Evolutionary conservation across 352 stramenopile genomes (phyloP).

Genomic region (Phytophthora aleatoria): DNA sequence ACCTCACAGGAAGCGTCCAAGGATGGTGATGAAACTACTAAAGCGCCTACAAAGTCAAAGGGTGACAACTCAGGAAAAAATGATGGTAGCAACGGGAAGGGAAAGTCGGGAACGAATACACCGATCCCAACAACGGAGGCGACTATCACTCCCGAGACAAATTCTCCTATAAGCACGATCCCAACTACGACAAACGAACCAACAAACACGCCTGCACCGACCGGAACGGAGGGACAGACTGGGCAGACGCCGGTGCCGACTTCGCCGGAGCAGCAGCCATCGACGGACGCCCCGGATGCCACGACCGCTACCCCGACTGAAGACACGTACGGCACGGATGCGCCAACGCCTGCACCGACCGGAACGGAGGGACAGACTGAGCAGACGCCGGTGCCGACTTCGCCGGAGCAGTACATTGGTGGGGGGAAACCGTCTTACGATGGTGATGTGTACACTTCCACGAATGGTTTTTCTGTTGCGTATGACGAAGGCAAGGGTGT

Average conservation of each 20-base stretch:
- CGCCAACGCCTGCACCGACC: not conserved
- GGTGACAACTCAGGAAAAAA: not conserved
- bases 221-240: not conserved
- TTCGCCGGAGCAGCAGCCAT: not conserved
- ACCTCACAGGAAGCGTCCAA: not conserved
- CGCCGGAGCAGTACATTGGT: not conserved
- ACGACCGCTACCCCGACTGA: not conserved
- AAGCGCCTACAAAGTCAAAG: constrained; percentile 5
- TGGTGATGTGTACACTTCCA: too few species aligned
- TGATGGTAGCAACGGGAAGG: not conserved
- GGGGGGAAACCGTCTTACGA: too few species aligned
- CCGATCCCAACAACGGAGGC: not conserved
- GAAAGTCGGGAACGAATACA: not conserved
- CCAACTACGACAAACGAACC: too few species aligned
- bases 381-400: not conserved
- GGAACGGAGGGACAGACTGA: not conserved
- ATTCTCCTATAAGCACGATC: too few species aligned
- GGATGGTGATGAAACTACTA: not conserved
- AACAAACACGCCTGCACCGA: not conserved
- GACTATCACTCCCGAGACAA: not conserved
- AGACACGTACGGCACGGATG: not conserved
- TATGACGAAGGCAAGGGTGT: too few species aligned
- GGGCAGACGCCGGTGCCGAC: not conserved
- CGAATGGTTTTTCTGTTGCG: too few species aligned
- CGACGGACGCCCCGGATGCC: not conserved